Evolutionary conservation across 768 basidiomycete species (phyloP), one percentile per base, ranked within the genome.

Genomic region (Mycena sanguinolenta): DNA sequence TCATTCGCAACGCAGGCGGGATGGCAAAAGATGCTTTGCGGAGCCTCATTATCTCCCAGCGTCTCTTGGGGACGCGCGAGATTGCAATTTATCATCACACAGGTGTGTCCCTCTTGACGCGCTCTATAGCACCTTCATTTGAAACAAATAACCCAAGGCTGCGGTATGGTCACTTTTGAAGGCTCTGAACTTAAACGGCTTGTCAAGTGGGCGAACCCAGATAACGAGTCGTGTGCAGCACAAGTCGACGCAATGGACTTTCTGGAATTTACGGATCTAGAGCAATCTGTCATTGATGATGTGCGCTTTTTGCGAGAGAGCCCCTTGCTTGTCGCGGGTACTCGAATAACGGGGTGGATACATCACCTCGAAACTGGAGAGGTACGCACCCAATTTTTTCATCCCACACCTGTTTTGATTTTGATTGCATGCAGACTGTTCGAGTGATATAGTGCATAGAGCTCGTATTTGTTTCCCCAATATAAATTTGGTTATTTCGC

Each of bases 1-100:
- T 93, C 59, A 91, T 93, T 70, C 85, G 92, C 25, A 94, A 93
- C 77, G 92, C 90, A n/a, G 92, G 91, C 32, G 90, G 91, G 27
- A 77, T 81, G 69, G 90, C 87, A 44, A 84, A 86, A 70, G 92
- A 93, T 30, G 88, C 91, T 1, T 73, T 94, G 12, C 86, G 92
- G 23, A 88, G 86, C 76, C 82, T 94, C 74, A 82, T 94, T 59
- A 88, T 93, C 75, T 92, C 92, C 34, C 91, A 94, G 75, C 89
- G 91, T 46, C 85, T 92, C 19, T 85, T 93, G 19, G 91, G 90
- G 16, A 94, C 92, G 13, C 83, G 84, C 19, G 90, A 92, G 79
- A 86, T 93, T 60, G 86, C 89, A 5, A 81, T 94, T 58, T 86
- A 92, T 77, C 91, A 90, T 77, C 92, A 94, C 78, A 91, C 90